Evolutionary conservation across 108 stramenopile species (phyloP).

Genomic region (Nitzschia sp.): DNA sequence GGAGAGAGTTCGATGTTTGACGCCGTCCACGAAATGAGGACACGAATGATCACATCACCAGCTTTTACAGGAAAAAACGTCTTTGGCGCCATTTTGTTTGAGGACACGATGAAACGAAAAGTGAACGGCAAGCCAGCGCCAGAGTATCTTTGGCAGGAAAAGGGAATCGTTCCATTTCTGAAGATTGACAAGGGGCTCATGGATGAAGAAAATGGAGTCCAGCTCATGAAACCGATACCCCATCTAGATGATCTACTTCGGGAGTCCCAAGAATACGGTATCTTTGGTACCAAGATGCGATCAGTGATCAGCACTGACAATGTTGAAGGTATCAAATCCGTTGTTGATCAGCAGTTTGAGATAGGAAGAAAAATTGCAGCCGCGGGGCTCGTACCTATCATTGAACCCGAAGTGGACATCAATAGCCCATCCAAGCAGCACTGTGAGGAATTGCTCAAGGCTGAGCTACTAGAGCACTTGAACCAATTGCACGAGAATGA

Average conservation of each 20-base stretch:
- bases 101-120: constrained; percentile 79
- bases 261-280: constrained; percentile 48
- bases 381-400: constrained; percentile 70
- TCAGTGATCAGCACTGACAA: constrained; percentile 66
- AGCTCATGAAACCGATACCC: constrained; percentile 82
- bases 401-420: constrained; percentile 85
- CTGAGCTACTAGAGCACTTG: constrained; percentile 53
- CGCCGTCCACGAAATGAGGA: constrained; percentile 75
- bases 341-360: constrained; percentile 83
- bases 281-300: constrained; percentile 88
- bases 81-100: constrained; percentile 79
- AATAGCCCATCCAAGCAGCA: constrained; percentile 57
- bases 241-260: constrained; percentile 48
- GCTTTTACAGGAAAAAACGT: constrained; percentile 68
- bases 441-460: constrained; percentile 62
- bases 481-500: constrained; percentile 49
- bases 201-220: constrained; percentile 66
- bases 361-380: constrained; percentile 66
- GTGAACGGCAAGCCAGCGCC: constrained; percentile 61
- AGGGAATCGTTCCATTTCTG: constrained; percentile 71
- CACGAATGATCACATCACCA: constrained; percentile 67
- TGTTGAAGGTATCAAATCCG: constrained; percentile 62
- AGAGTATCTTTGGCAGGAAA: constrained; percentile 72
- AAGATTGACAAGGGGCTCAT: constrained; percentile 78
- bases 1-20: constrained; percentile 57